Conservation (phyloP, 805 yeast species). For the Ogataea minuta region DNA sequence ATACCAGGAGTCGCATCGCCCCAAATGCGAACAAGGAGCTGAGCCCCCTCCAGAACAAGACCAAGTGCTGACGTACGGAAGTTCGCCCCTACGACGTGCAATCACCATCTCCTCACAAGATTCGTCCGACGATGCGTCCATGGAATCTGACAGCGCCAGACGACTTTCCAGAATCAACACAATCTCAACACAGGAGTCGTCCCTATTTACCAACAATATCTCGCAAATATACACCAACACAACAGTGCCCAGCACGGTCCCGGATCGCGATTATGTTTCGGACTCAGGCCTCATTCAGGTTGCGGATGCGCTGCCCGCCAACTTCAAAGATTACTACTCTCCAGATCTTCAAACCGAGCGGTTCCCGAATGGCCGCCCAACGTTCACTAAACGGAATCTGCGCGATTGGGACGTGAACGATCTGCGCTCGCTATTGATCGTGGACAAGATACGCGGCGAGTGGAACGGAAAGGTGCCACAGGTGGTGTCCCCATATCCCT, state of each 20-base stretch:
- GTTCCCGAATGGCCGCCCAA: slow-evolving; percentile 57
- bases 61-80: slow-evolving; percentile 28
- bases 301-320: slow-evolving; percentile 51
- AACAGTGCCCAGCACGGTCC: slow-evolving; percentile 18
- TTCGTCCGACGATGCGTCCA: slow-evolving; percentile 17
- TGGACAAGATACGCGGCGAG: slow-evolving; percentile 47
- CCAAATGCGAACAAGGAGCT: background rate
- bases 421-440: slow-evolving; percentile 59
- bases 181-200: slow-evolving; percentile 20
- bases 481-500: slow-evolving; percentile 32
- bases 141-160: slow-evolving; percentile 24
- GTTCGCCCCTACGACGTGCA: slow-evolving; percentile 33
- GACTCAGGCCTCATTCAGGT: slow-evolving; percentile 30
- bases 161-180: slow-evolving; percentile 14
- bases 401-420: slow-evolving; percentile 74
- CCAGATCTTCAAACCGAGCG: slow-evolving; percentile 51
- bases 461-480: slow-evolving; percentile 56
- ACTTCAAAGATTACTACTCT: slow-evolving; percentile 54
- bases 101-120: slow-evolving; percentile 23
- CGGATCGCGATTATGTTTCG: slow-evolving; percentile 1
- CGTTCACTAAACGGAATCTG: slow-evolving; percentile 58
- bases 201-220: slow-evolving; percentile 26
- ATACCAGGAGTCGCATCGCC: slow-evolving; percentile 7
- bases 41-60: slow-evolving; percentile 4
- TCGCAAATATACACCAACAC: slow-evolving; percentile 32